A percentile compares a stretch with the other conserved stretches of the same genome.
phyloP scores from a whole-genome alignment of 148 eudicot genomes.

The Persicaria maculosa region DNA sequence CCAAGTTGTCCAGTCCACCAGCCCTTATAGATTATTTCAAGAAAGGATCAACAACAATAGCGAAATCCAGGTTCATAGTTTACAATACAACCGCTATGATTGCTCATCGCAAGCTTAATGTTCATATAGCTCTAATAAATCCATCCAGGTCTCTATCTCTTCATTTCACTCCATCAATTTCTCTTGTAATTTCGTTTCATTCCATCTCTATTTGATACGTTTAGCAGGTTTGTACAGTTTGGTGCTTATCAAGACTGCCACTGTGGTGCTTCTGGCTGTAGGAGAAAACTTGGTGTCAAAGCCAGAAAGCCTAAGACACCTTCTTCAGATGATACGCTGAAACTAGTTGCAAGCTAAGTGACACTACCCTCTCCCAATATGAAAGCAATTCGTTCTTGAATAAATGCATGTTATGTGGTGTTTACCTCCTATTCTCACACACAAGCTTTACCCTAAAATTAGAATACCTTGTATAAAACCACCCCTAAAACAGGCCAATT shows the following conservation, averaged over 20 bases:
- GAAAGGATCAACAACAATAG: too few relatives aligned
- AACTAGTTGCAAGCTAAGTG: slow-evolving; percentile 77
- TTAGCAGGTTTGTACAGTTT: slow-evolving; percentile 99
- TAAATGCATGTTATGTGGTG: slow-evolving; percentile 28
- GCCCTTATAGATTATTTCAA: too few relatives aligned
- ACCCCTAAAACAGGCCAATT: neutral
- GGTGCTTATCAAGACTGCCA: slow-evolving; percentile 99
- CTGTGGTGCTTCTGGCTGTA: slow-evolving; percentile 88
- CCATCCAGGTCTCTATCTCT: too few relatives aligned
- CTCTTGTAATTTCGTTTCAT: too few relatives aligned
- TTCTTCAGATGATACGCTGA: slow-evolving; percentile 78
- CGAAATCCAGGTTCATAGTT: too few relatives aligned
- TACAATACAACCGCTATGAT: too few relatives aligned
- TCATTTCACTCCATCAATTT: too few relatives aligned
- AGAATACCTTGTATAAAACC: neutral
- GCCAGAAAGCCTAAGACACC: slow-evolving; percentile 66
- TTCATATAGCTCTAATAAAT: too few relatives aligned
- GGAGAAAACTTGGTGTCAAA: slow-evolving; percentile 89
- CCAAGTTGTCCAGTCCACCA: too few relatives aligned
- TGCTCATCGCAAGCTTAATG: too few relatives aligned
- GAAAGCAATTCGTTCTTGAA: slow-evolving; percentile 38
- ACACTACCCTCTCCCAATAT: slow-evolving; percentile 45
- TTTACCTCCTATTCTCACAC: neutral
- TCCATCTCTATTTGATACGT: slow-evolving; percentile 45
- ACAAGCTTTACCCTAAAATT: neutral